A percentile compares a stretch with the other conserved stretches of the same genome.
Conservation (phyloP, 163 green algal genomes). For the Trebouxia gelatinosa region DNA sequence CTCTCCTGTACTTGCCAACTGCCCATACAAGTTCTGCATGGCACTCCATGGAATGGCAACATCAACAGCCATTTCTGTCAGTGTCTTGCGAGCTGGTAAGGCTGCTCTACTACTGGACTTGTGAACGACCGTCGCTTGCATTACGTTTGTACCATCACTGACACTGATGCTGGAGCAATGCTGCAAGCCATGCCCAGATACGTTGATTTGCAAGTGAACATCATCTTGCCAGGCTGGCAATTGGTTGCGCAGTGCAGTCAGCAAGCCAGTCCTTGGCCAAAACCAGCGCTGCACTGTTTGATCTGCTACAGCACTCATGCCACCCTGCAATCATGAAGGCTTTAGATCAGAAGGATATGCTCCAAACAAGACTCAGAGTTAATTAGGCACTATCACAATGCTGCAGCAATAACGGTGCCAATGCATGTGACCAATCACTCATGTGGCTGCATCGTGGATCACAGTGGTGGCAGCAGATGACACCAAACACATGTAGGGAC, state of each 20-base stretch:
- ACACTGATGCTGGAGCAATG: neutral
- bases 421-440: neutral
- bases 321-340: neutral
- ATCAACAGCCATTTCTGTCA: neutral
- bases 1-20: constrained; percentile 1
- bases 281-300: neutral
- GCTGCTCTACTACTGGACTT: neutral
- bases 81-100: neutral
- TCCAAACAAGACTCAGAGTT: neutral
- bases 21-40: neutral
- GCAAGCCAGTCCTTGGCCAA: neutral
- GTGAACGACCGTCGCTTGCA: no score
- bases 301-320: neutral
- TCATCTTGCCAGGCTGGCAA: neutral
- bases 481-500: no score
- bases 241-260: neutral
- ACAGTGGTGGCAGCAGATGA: neutral
- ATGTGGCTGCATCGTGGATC: neutral
- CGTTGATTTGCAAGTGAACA: neutral
- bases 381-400: neutral
- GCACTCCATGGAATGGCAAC: neutral
- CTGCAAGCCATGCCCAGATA: neutral
- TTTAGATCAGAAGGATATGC: no score
- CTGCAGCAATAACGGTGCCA: neutral
- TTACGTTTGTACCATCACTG: neutral